Evolutionary conservation across 176 grass and related monocot genomes (phyloP), one percentile per base, ranked within the genome.

Genomic region (Rhynchospora pubera): DNA sequence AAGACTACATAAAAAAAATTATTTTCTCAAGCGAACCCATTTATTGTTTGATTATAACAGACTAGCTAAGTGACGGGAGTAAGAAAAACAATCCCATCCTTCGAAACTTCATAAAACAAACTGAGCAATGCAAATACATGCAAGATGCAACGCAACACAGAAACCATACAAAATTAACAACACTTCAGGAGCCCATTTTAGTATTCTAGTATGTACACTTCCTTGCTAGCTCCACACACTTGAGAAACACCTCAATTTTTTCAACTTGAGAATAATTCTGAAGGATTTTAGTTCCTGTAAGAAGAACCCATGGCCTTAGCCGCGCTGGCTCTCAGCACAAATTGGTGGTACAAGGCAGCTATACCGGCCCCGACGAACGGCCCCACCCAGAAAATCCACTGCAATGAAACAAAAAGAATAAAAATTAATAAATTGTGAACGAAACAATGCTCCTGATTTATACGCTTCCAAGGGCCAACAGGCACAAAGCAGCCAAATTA

Each of bases 351-450:
- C 7, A 76, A 51, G 5, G 90, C 88, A 28, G 93, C 93, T 30
- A 92, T 89, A 78, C 90, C 93, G 53, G 93, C 93, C 5, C 93
- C 93, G 59, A 90, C 83, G 47, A 96, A 79, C 0, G 90, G 93
- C 10, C 93, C 90, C 46, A 91, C 93, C 90, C 93, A 96, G 83
- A 96, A 96, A 70, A 96, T 96, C 93, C 93, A 96, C 90, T 96
- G 90, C 85, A 83, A 57, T 15, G 44, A 77, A 14, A 67, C 10
- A 21, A 14, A 56, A 42, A 60, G 21, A 64, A 22, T 16, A 74
- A 75, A 52, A 14, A 15, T 26, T 53, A 46, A 7, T 75, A 24
- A 51, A 26, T 23, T 53, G 21, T 15, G 15, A 16, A 46, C 66
- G 34, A 70, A 21, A 45, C 7, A 70, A 21, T 70, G 39, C 19